Evolutionary conservation across 306 rosid genomes (phyloP).

Genomic region (Chamaecrista fasciculata): DNA sequence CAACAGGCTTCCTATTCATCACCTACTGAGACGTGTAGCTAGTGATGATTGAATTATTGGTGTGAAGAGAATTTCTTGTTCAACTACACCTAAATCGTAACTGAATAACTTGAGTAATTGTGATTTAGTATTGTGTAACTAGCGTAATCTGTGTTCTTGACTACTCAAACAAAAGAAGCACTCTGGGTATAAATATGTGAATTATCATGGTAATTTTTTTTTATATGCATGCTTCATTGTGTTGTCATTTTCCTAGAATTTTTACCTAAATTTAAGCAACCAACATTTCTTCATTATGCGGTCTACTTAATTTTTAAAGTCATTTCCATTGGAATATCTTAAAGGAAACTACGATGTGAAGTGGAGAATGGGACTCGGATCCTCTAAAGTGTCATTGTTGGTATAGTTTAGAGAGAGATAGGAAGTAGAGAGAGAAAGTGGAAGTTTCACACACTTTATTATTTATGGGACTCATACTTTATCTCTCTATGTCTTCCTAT

Average conservation of each 20-base stretch:
- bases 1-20: conserved; percentile 45
- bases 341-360: too few species aligned
- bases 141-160: neutral
- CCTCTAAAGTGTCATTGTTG: too few species aligned
- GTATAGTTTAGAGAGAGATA: too few species aligned
- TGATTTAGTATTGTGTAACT: neutral
- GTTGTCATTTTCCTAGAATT: neutral
- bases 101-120: neutral
- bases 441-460: too few species aligned
- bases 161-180: neutral
- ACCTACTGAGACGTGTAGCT: conserved; percentile 52
- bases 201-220: neutral
- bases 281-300: too few species aligned
- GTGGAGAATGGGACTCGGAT: too few species aligned
- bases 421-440: too few species aligned
- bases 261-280: too few species aligned
- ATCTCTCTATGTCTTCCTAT: too few species aligned
- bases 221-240: neutral
- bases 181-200: neutral
- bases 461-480: too few species aligned
- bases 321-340: too few species aligned
- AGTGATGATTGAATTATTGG: conserved; percentile 23
- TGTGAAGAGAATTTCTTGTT: neutral
- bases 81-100: neutral
- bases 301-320: too few species aligned